Percentiles rank a stretch among this genome's conserved stretches.
These are phyloP conservation scores for Epipyxis sp. DNA, from an alignment of 108 stramenopile genomes.

Conservation along the genomic window DNA sequence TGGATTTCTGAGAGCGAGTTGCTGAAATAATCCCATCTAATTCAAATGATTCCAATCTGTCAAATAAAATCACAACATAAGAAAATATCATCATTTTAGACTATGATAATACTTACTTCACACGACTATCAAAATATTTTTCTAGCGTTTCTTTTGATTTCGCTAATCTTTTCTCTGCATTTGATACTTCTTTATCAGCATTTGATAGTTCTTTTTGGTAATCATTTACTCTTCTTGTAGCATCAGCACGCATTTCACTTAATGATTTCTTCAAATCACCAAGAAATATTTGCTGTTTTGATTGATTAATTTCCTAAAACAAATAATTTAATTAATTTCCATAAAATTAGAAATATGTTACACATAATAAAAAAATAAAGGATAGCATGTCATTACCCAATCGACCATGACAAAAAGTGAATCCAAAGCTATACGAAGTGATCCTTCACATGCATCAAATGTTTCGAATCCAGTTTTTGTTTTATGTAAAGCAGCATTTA, in stretches of 20 bases:
- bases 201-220: slow-evolving; percentile 12
- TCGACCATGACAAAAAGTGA: neutral
- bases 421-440: slow-evolving; percentile 10
- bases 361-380: neutral
- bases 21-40: neutral
- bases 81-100: too few relatives aligned
- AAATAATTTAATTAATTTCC: neutral
- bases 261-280: slow-evolving; percentile 4
- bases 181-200: slow-evolving; percentile 25
- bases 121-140: neutral
- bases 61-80: too few relatives aligned
- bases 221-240: neutral
- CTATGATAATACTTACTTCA: too few relatives aligned
- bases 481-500: neutral
- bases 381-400: slow-evolving; percentile 5
- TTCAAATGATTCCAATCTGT: neutral
- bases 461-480: slow-evolving; percentile 4
- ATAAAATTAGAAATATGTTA: neutral
- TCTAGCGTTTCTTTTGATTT: slow-evolving; percentile 3
- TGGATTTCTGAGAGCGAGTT: too few relatives aligned
- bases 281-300: slow-evolving; percentile 25
- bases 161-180: slow-evolving; percentile 4
- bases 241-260: slow-evolving; percentile 7
- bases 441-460: slow-evolving; percentile 9
- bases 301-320: slow-evolving; percentile 14